Conservation (phyloP, 257 asterid genomes). For the Paraleonurus japonicus region DNA sequence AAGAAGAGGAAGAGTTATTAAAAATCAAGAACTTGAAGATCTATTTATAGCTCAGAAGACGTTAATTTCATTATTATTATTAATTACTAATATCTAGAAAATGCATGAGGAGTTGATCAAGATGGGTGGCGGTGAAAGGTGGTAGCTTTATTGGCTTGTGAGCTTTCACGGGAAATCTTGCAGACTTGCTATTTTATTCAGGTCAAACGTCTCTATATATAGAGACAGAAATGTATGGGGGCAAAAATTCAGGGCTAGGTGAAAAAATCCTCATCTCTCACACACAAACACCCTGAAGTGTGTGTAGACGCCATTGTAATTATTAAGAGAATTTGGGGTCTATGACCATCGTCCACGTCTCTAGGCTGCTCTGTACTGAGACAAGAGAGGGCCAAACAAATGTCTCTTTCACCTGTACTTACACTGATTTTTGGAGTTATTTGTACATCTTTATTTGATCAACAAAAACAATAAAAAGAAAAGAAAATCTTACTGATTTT, state of each 20-base stretch:
- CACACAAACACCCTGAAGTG: slow-evolving; percentile 25
- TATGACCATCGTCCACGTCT: slow-evolving; percentile 30
- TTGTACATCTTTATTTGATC: slow-evolving; percentile 11
- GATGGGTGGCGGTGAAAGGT: slow-evolving; percentile 28
- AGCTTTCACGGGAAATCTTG: slow-evolving; percentile 69
- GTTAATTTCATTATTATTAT: not conserved
- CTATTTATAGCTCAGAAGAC: not conserved
- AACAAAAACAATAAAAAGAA: not conserved
- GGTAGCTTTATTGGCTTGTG: slow-evolving; percentile 57
- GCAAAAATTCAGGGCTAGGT: slow-evolving; percentile 1
- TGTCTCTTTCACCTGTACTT: slow-evolving; percentile 33
- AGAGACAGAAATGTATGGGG: not conserved
- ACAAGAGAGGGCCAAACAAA: slow-evolving; percentile 29
- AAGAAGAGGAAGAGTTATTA: not conserved
- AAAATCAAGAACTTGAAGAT: slow-evolving; percentile 10
- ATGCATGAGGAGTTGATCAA: slow-evolving; percentile 22
- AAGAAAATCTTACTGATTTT: slow-evolving; percentile 4
- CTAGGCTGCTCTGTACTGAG: slow-evolving; percentile 1
- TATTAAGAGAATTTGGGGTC: not conserved
- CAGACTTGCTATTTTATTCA: slow-evolving; percentile 32
- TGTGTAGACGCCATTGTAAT: slow-evolving; percentile 3
- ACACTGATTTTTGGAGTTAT: slow-evolving; percentile 1
- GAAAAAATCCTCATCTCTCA: not conserved
- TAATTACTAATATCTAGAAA: not conserved
- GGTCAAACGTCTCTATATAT: slow-evolving; percentile 18